Base-by-base conservation (phyloP, 495 filamentous ascomycete genomes). In the Aspergillus taichungensis region DNA sequence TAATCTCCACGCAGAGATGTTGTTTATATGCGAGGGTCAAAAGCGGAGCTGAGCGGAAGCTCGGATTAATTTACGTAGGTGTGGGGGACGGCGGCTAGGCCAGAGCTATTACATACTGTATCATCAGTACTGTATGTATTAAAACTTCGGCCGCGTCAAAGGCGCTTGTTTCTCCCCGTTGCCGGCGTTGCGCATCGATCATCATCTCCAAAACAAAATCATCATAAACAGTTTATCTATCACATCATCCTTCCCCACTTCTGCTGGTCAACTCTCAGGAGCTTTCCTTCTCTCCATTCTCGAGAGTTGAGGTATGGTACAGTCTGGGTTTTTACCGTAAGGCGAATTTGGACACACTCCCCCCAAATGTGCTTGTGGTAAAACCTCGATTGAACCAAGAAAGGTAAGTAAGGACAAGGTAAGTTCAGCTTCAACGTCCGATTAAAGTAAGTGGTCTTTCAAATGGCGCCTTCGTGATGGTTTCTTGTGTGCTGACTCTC, bases 91-190 rank as follows among this genome's bases (percentile, higher is more conserved):
- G 18, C 18, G 18, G 18, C 18, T 24, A 24, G 18, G 1, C 18
- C 18, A 24, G 18, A 24, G 18, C 18, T 24, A 24, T 24, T 24
- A 24, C 18, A 24, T 24, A 24, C 18, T 4, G 4, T 24, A 24
- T 4, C n/a, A n/a, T n/a, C n/a, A n/a, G 4, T 24, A 24, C 18
- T 24, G 18, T 24, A 24, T n/a, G n/a, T n/a, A n/a, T n/a, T n/a
- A 54, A 46, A 46, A 40, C 45, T 41, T 44, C 39, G 18, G 18
- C 18, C 18, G 54, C 54, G 54, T 30, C 42, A 54, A 51, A 38
- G 12, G 50, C 54, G 54, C 43, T 42, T 53, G 51, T 45, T 41
- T 27, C 34, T 54, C 18, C 18, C 18, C 37, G 53, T 52, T 47
- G 53, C 51, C 42, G 43, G 39, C 37, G 35, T 28, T 13, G 9